Conservation (phyloP, 2,329 filamentous ascomycete species). For the Aspergillus carbonarius region DNA sequence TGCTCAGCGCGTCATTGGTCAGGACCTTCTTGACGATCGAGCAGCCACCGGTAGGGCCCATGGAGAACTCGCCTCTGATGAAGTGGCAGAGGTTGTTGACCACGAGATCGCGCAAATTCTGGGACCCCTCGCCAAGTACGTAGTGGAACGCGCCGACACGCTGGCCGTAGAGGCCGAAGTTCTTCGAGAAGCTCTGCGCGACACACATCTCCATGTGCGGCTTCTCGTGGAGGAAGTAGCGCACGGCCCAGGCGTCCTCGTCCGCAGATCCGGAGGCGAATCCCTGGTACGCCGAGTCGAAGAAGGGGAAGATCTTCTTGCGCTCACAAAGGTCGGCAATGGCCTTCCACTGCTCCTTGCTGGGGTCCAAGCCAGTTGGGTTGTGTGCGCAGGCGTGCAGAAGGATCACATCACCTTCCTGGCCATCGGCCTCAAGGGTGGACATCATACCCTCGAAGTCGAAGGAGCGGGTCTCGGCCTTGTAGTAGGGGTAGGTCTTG, state of each 20-base stretch:
- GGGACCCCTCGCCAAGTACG: constrained; percentile 33
- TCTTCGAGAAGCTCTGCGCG: constrained; percentile 62
- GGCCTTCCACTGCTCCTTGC: constrained; percentile 87
- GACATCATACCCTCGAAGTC: constrained; percentile 64
- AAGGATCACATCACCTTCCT: constrained; percentile 78
- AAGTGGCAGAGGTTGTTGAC: constrained; percentile 41
- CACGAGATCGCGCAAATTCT: constrained; percentile 30
- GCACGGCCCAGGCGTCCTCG: constrained; percentile 82
- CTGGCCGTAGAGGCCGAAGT: constrained; percentile 86
- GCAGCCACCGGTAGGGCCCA: constrained; percentile 78
- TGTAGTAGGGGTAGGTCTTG: constrained; percentile 89
- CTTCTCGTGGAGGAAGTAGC: constrained; percentile 80
- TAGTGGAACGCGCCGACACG: constrained; percentile 89
- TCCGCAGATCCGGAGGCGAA: constrained; percentile 88
- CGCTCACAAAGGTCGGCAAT: constrained; percentile 73
- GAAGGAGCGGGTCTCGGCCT: constrained; percentile 54
- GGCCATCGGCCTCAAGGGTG: constrained; percentile 80
- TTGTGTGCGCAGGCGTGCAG: constrained; percentile 97
- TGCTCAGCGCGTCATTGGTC: constrained; percentile 73
- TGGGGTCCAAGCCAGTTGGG: constrained; percentile 93
- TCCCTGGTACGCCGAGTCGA: constrained; percentile 96
- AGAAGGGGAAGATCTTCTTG: constrained; percentile 93
- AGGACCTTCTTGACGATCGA: constrained; percentile 80
- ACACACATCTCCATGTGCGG: constrained; percentile 67
- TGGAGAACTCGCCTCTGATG: constrained; percentile 42